phyloP scores from a whole-genome alignment of 306 rosid species.

The Vigna hirtella region DNA sequence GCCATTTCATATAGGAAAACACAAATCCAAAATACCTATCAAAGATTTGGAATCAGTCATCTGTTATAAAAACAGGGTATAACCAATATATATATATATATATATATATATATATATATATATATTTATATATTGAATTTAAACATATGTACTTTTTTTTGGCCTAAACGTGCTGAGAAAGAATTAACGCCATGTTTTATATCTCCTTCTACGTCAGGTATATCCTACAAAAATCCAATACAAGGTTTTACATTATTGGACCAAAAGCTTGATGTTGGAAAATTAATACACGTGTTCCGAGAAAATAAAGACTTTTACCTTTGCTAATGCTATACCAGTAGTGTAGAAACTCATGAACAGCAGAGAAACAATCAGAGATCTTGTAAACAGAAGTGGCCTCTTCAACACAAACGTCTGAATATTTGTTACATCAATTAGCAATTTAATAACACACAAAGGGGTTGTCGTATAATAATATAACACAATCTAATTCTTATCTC shows the following conservation, averaged over 20 bases:
- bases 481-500: too few species aligned
- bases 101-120: too few species aligned
- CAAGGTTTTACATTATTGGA: not conserved
- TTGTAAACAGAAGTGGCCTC: not conserved
- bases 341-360: not conserved
- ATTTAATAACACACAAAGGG: not conserved
- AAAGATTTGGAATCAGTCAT: not conserved
- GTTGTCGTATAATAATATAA: not conserved
- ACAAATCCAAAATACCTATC: not conserved
- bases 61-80: not conserved
- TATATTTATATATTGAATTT: not conserved
- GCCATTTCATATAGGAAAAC: not conserved
- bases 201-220: not conserved
- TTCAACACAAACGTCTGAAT: not conserved
- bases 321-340: not conserved
- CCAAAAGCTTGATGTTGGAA: not conserved
- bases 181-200: not conserved
- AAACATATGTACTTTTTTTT: not conserved
- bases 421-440: not conserved
- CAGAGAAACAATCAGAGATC: not conserved
- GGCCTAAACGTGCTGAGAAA: not conserved
- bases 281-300: not conserved
- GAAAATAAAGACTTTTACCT: not conserved
- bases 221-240: not conserved
- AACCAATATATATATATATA: not conserved